A percentile compares a stretch with the other conserved stretches of the same genome.
phyloP scores from a whole-genome alignment of 331 rosid species.

The Rhamnella rubrinervis region DNA sequence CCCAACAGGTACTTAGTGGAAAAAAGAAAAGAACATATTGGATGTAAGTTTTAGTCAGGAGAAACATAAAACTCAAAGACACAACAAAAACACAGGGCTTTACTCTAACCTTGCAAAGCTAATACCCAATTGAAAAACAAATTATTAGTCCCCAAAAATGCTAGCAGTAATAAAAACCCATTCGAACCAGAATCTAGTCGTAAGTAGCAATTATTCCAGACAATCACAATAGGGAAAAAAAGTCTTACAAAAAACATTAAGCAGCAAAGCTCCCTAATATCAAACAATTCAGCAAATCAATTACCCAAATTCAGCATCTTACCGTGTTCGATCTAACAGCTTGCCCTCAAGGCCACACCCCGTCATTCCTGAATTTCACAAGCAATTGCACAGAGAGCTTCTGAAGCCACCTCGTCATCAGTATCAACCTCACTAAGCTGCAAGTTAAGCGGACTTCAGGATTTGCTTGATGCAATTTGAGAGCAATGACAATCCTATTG shows the following conservation, averaged over 20 bases:
- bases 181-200: not conserved
- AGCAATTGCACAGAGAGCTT: too few relatives aligned
- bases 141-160: not conserved
- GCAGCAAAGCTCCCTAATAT: constrained; percentile 4
- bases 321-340: too few relatives aligned
- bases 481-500: too few relatives aligned
- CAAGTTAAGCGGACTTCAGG: too few relatives aligned
- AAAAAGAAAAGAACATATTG: not conserved
- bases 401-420: too few relatives aligned
- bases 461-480: too few relatives aligned
- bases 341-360: too few relatives aligned
- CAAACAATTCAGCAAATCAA: not conserved
- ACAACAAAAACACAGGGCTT: not conserved
- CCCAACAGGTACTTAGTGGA: not conserved
- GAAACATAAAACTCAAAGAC: not conserved
- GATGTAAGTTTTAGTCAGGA: not conserved
- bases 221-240: not conserved
- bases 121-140: not conserved
- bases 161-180: not conserved
- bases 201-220: not conserved
- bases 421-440: too few relatives aligned
- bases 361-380: too few relatives aligned
- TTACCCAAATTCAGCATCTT: not conserved
- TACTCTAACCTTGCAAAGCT: not conserved
- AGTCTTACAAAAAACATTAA: not conserved